Evolutionary conservation across 2,329 filamentous ascomycete species (phyloP).

Genomic region (Aotearoamyces nothofagi): DNA sequence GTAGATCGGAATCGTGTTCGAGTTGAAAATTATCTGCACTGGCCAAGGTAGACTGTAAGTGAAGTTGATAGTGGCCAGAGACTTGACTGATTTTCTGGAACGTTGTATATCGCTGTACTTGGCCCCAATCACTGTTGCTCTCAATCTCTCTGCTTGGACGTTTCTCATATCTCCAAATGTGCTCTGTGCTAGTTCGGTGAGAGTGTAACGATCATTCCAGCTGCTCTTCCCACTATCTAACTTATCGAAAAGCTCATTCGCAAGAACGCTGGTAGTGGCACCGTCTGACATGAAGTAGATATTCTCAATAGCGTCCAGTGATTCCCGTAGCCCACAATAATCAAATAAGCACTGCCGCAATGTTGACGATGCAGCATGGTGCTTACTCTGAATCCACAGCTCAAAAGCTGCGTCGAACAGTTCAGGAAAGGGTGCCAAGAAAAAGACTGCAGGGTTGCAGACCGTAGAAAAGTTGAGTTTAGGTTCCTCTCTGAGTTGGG

Average conservation of each 20-base stretch:
- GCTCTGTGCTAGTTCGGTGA: constrained; percentile 65
- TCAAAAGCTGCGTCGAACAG: constrained; percentile 59
- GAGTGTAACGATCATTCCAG: constrained; percentile 71
- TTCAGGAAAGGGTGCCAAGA: constrained; percentile 55
- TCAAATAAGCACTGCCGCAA: constrained; percentile 53
- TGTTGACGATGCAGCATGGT: constrained; percentile 50
- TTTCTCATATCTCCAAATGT: constrained; percentile 40
- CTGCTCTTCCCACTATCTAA: constrained; percentile 42
- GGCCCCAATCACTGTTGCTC: constrained; percentile 34
- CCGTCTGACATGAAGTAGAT: constrained; percentile 71
- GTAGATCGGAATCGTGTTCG: constrained; percentile 48
- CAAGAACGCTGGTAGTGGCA: constrained; percentile 47
- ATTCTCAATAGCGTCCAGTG: constrained; percentile 50
- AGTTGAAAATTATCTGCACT: constrained; percentile 57
- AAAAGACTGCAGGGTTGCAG: constrained; percentile 28
- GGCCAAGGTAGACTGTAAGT: constrained; percentile 55
- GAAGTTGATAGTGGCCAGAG: constrained; percentile 47
- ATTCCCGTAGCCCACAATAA: constrained; percentile 48
- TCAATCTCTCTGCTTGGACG: constrained; percentile 46
- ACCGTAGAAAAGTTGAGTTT: constrained; percentile 41
- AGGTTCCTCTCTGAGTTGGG: constrained; percentile 23
- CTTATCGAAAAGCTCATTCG: constrained; percentile 56
- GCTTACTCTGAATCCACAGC: constrained; percentile 62
- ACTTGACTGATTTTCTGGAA: constrained; percentile 41
- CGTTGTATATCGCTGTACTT: constrained; percentile 27